phyloP scores from a whole-genome alignment of 1,284 basidiomycete species.

The Pterulicium gracile region DNA sequence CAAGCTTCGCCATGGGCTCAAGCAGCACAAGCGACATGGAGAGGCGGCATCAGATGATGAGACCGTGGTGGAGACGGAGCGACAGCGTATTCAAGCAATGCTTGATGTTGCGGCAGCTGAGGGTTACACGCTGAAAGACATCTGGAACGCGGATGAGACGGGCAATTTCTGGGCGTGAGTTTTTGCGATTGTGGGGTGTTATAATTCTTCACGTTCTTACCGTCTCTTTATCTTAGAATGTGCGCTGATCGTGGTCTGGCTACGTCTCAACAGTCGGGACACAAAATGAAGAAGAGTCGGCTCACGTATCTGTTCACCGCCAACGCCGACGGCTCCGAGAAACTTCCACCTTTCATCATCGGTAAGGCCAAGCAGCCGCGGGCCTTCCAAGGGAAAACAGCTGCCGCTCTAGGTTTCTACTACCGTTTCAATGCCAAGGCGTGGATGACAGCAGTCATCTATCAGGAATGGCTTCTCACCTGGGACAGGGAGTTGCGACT shows the following conservation, averaged over 20 bases:
- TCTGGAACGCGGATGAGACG: constrained; percentile 27
- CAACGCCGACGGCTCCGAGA: constrained; percentile 22
- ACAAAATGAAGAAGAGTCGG: constrained; percentile 16
- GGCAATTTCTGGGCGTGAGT: constrained; percentile 21
- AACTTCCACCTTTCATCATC: constrained; percentile 18
- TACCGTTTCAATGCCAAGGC: constrained; percentile 21
- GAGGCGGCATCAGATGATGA: constrained; percentile 18
- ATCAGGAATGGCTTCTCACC: constrained; percentile 16
- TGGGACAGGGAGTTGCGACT: constrained; percentile 15
- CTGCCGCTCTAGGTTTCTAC: constrained; percentile 17
- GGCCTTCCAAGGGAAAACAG: constrained; percentile 15
- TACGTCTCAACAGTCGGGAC: constrained; percentile 12
- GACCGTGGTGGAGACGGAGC: constrained; percentile 14
- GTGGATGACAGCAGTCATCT: constrained; percentile 22
- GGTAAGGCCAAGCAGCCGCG: constrained; percentile 17
- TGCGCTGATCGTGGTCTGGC: constrained; percentile 14
- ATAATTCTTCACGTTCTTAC: no score
- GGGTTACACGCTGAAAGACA: constrained; percentile 18
- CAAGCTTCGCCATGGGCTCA: constrained; percentile 17
- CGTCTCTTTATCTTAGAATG: constrained; percentile 8
- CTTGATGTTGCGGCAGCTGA: constrained; percentile 13
- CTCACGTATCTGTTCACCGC: constrained; percentile 19
- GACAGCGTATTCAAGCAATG: constrained; percentile 12
- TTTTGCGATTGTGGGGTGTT: constrained; percentile 3
- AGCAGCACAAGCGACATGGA: constrained; percentile 18